A percentile compares a stretch with the other conserved stretches of the same genome.
These are phyloP conservation scores for Chlorociboria aeruginascens DNA, from an alignment of 495 filamentous ascomycete genomes.

Conservation along the genomic window DNA sequence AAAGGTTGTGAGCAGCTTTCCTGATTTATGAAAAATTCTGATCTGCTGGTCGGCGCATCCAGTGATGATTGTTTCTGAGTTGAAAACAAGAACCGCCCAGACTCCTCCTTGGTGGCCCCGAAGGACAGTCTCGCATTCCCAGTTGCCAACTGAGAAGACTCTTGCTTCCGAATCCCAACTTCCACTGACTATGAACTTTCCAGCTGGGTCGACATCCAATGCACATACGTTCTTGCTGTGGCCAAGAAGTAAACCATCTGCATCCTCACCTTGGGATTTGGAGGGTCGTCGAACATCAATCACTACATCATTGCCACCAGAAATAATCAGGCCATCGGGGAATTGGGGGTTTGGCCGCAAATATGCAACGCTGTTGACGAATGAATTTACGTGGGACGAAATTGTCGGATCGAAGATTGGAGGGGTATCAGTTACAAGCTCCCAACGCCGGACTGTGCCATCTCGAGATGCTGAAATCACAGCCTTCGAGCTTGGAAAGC, in stretches of 20 bases:
- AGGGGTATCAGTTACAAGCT: slow-evolving; percentile 45
- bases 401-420: slow-evolving; percentile 67
- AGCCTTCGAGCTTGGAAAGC: slow-evolving; percentile 60
- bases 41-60: slow-evolving; percentile 87
- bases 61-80: slow-evolving; percentile 70
- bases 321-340: slow-evolving; percentile 73
- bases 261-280: slow-evolving; percentile 51
- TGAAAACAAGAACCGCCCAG: slow-evolving; percentile 82
- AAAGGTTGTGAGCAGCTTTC: slow-evolving; percentile 53
- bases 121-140: slow-evolving; percentile 60
- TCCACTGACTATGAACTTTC: slow-evolving; percentile 71
- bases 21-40: slow-evolving; percentile 61
- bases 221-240: slow-evolving; percentile 81
- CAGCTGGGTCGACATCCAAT: slow-evolving; percentile 62
- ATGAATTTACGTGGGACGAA: slow-evolving; percentile 61
- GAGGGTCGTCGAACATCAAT: slow-evolving; percentile 76
- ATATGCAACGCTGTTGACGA: slow-evolving; percentile 76
- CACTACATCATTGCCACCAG: slow-evolving; percentile 79
- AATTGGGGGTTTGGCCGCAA: slow-evolving; percentile 54
- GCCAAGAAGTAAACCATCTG: slow-evolving; percentile 75
- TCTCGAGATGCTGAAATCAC: slow-evolving; percentile 84
- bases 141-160: slow-evolving; percentile 64
- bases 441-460: slow-evolving; percentile 83
- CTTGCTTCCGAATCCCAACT: slow-evolving; percentile 86
- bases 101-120: slow-evolving; percentile 70